Evolutionary conservation across 768 basidiomycete species (phyloP), one percentile per base, ranked within the genome.

Genomic region (Mycena indigotica): DNA sequence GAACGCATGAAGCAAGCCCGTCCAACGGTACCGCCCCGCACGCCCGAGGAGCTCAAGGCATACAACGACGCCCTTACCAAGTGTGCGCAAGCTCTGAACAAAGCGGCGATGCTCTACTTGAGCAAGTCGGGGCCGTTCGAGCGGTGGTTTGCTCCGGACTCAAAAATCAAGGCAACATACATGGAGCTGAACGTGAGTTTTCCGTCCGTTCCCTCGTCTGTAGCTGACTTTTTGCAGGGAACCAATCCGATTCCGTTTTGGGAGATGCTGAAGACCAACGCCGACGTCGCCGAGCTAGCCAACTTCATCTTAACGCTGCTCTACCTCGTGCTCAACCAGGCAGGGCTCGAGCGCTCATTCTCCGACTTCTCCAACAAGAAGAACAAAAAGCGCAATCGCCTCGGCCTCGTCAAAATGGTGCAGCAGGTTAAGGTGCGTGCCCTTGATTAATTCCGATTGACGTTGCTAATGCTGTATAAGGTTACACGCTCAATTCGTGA

Each of bases 291-390:
- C 21, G 12, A 10, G 10, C 41, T 56, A 5, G 45, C 54, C 38
- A 35, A 35, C 8, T 56, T 56, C 26, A 24, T 26, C 10, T 28
- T 26, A 10, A 10, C 5, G 38, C 24, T 54, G 25, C 41, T 54
- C n/a, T 25, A 26, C 30, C 38, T 54, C 25, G 52, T 54, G 24
- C 30, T 54, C 10, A 54, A 54, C 52, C 52, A 54, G 28, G 52
- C 52, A 19, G 52, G 52, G 4, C 41, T 40, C 15, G 52, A 54
- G 21, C 52, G 52, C 21, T 41, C 15, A 32, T 54, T 54, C 23
- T 54, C 52, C 5, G 52, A 54, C 25, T 40, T 54, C 19, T 23
- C 38, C 6, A 54, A 41, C 28, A 54, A 54, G 28, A 40, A 54
- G 35, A 54, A 26, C 24, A 40, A 54, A 39, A 40, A 45, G 24